These are phyloP conservation scores for Tolypocladium inflatum DNA, from an alignment of 2,329 filamentous ascomycete genomes.

Conservation along the genomic window DNA sequence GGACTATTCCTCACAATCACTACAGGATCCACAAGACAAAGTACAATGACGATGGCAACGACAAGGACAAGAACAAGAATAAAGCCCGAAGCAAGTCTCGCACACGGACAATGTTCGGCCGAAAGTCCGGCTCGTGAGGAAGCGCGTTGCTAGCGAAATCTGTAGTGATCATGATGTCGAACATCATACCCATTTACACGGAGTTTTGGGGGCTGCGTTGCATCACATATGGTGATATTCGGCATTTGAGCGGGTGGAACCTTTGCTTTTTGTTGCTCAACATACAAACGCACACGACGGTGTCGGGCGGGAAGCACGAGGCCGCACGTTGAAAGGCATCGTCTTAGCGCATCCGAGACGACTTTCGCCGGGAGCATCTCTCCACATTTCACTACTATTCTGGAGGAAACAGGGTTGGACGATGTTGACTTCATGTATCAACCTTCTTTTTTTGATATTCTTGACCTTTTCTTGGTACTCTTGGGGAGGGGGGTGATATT, in stretches of 20 bases:
- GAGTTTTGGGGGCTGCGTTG: slow-evolving; percentile 18
- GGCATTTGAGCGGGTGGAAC: slow-evolving; percentile 10
- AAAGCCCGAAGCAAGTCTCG: slow-evolving; percentile 68
- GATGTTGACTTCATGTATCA: slow-evolving; percentile 1
- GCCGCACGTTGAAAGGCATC: background rate
- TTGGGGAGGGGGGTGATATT: background rate
- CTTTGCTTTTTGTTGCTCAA: slow-evolving; percentile 3
- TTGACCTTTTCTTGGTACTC: background rate
- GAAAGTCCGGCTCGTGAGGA: slow-evolving; percentile 18
- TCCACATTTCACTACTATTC: background rate
- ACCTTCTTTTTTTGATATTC: background rate
- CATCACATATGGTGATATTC: slow-evolving; percentile 5
- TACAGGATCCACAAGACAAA: slow-evolving; percentile 92
- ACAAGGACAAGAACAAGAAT: slow-evolving; percentile 42
- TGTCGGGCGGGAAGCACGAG: background rate
- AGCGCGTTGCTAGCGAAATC: background rate
- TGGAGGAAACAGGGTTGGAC: slow-evolving; percentile 1
- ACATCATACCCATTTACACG: slow-evolving; percentile 20
- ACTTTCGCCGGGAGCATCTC: background rate
- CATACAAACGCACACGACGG: background rate
- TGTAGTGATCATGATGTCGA: slow-evolving; percentile 20
- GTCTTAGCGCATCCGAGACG: background rate
- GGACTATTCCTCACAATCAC: background rate
- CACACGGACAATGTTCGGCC: slow-evolving; percentile 62
- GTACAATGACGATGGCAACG: slow-evolving; percentile 59